Evolutionary conservation across 306 rosid species (phyloP).

Genomic region (Prunus persica): DNA sequence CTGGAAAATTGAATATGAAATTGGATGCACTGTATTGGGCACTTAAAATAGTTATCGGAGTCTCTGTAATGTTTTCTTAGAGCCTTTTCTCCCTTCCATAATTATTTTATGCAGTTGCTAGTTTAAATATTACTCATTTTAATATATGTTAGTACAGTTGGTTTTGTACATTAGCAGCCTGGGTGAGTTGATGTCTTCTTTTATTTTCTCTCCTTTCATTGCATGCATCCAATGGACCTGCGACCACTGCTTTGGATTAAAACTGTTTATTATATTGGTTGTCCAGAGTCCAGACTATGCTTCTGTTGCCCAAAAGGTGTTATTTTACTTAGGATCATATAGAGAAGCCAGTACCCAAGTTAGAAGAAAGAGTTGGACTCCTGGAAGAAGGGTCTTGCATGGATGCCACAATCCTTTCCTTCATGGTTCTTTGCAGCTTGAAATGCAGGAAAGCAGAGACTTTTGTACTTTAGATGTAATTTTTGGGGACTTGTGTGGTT

Average conservation of each 20-base stretch:
- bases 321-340: slow-evolving; percentile 51
- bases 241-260: slow-evolving; percentile 14
- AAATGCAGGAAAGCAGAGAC: slow-evolving; percentile 62
- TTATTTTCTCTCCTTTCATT: background rate
- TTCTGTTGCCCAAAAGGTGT: slow-evolving; percentile 15
- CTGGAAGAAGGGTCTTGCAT: slow-evolving; percentile 57
- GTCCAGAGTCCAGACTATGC: slow-evolving; percentile 4
- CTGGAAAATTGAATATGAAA: too few relatives aligned
- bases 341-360: slow-evolving; percentile 24
- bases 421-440: slow-evolving; percentile 82
- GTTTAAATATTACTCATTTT: too few relatives aligned
- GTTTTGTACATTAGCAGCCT: too few relatives aligned
- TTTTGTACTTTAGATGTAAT: background rate
- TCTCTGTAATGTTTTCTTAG: too few relatives aligned
- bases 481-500: slow-evolving; percentile 25
- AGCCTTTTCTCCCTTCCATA: too few relatives aligned
- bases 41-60: too few relatives aligned
- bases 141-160: too few relatives aligned
- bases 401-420: slow-evolving; percentile 74
- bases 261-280: slow-evolving; percentile 7
- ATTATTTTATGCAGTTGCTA: too few relatives aligned
- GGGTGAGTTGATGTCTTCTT: too few relatives aligned
- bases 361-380: slow-evolving; percentile 66
- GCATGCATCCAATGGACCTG: slow-evolving; percentile 16
- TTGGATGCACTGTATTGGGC: too few relatives aligned